These are phyloP conservation scores for Eremochloa ophiuroides DNA, from an alignment of 176 grass and related monocot species.

Conservation along the genomic window DNA sequence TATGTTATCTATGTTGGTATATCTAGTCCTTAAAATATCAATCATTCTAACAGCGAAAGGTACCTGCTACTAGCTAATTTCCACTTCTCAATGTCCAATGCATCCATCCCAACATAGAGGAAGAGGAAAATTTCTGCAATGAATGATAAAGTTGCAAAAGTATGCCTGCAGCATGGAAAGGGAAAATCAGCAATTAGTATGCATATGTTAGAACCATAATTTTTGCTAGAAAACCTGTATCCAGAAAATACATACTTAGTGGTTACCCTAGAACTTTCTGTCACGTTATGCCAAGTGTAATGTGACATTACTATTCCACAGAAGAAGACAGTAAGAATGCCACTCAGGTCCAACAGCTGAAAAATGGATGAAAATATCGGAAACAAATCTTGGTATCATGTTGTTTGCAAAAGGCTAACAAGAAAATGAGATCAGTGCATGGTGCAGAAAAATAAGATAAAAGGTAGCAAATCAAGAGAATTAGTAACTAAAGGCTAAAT, in stretches of 20 bases:
- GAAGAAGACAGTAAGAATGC: slow-evolving; percentile 95
- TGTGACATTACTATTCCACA: slow-evolving; percentile 99
- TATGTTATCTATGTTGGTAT: neutral
- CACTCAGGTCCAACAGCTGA: slow-evolving; percentile 91
- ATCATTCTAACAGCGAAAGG: slow-evolving; percentile 16
- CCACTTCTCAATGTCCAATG: slow-evolving; percentile 99
- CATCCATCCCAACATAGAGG: slow-evolving; percentile 99
- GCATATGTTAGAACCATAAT: neutral
- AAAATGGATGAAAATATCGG: slow-evolving; percentile 31
- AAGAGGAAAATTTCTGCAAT: slow-evolving; percentile 94
- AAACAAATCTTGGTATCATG: slow-evolving; percentile 5
- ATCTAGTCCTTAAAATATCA: neutral
- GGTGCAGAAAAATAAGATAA: neutral
- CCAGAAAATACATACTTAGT: slow-evolving; percentile 62
- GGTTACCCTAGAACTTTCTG: slow-evolving; percentile 89
- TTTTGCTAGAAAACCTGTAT: neutral
- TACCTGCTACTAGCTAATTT: slow-evolving; percentile 84
- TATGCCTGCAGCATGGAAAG: slow-evolving; percentile 56
- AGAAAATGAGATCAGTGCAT: slow-evolving; percentile 3
- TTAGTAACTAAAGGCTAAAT: neutral
- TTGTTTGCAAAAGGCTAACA: neutral
- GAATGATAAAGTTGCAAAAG: slow-evolving; percentile 91
- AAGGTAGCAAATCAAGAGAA: neutral
- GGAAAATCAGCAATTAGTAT: slow-evolving; percentile 21
- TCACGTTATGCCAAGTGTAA: slow-evolving; percentile 99